A percentile compares a stretch with the other conserved stretches of the same genome.
Evolutionary conservation across 495 filamentous ascomycete genomes (phyloP).

Genomic region (Penicillium diatomitis): DNA sequence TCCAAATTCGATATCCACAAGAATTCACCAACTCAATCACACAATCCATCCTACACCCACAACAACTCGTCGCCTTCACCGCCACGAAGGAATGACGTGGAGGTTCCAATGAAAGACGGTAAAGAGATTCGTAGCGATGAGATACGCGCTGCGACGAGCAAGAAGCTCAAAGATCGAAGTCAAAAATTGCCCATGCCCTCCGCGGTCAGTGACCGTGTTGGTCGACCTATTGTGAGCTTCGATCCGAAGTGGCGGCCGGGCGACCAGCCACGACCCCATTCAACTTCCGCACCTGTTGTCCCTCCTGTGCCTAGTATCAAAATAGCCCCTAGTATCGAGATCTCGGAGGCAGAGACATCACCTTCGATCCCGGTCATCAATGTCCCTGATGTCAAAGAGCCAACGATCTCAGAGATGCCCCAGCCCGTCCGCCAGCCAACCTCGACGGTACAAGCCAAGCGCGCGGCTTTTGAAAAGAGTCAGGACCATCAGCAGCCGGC

Average conservation of each 20-base stretch:
- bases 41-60: constrained; percentile 60
- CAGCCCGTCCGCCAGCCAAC: constrained; percentile 2
- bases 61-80: constrained; percentile 41
- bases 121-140: constrained; percentile 79
- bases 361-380: constrained; percentile 54
- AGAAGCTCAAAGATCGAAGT: constrained; percentile 75
- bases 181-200: constrained; percentile 76
- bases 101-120: constrained; percentile 53
- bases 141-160: constrained; percentile 83
- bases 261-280: constrained; percentile 19
- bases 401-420: constrained; percentile 31
- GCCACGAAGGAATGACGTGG: constrained; percentile 12
- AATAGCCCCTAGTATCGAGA: constrained; percentile 22
- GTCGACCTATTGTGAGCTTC: constrained; percentile 91
- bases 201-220: constrained; percentile 72
- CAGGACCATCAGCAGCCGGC: constrained; percentile 11
- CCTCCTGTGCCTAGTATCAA: constrained; percentile 40
- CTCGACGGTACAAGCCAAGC: constrained; percentile 14
- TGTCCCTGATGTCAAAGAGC: constrained; percentile 42
- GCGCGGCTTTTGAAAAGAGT: constrained; percentile 12
- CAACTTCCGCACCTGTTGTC: constrained; percentile 1
- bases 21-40: constrained; percentile 67
- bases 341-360: constrained; percentile 34
- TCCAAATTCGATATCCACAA: constrained; percentile 65
- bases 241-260: constrained; percentile 66